These are phyloP conservation scores for Diaporthe sp. DNA, from an alignment of 2,329 filamentous ascomycete species.

Conservation along the genomic window DNA sequence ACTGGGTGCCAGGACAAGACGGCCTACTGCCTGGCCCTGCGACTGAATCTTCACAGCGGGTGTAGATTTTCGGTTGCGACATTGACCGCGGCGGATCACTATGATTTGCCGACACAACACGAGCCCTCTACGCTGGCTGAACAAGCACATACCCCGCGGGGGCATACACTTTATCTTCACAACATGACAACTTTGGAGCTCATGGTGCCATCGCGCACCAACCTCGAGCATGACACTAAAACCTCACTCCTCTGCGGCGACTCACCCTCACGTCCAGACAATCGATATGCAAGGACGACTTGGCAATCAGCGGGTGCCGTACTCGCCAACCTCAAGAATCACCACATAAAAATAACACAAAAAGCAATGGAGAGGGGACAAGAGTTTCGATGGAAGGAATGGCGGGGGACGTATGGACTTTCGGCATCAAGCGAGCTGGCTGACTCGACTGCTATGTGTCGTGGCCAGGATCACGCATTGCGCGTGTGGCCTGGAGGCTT, in stretches of 20 bases:
- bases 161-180: slow-evolving; percentile 11
- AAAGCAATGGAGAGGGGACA: slow-evolving; percentile 19
- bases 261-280: background rate
- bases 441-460: background rate
- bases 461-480: background rate
- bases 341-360: slow-evolving; percentile 2
- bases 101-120: background rate
- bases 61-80: background rate
- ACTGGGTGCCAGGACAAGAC: slow-evolving; percentile 20
- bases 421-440: slow-evolving; percentile 11
- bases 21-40: slow-evolving; percentile 8
- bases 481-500: background rate
- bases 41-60: slow-evolving; percentile 2
- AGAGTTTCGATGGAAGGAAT: slow-evolving; percentile 1
- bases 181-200: slow-evolving; percentile 32
- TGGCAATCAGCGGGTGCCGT: background rate
- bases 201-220: slow-evolving; percentile 19
- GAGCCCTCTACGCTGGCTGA: background rate
- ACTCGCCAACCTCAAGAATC: background rate
- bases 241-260: background rate
- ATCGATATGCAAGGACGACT: background rate
- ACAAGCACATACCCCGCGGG: background rate
- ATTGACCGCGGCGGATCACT: background rate
- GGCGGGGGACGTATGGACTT: background rate
- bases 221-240: slow-evolving; percentile 23